A percentile compares a stretch with the other conserved stretches of the same genome.
phyloP scores from a whole-genome alignment of 805 yeast species.

The Lachancea cidri region DNA sequence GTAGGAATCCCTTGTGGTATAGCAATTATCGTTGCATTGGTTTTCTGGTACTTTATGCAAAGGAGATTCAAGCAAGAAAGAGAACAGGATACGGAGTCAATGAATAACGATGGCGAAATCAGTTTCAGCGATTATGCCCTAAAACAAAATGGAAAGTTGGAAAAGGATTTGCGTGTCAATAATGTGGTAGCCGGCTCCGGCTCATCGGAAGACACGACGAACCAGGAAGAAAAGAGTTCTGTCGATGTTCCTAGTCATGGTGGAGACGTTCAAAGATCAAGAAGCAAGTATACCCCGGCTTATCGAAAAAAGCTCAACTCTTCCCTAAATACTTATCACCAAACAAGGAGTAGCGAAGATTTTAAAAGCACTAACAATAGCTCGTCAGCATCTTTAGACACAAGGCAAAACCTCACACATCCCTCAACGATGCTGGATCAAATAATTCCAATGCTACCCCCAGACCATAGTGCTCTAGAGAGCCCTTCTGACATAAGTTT shows the following conservation, averaged over 20 bases:
- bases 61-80: constrained; percentile 37
- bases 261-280: constrained; percentile 2
- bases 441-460: constrained; percentile 20
- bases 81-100: constrained; percentile 32
- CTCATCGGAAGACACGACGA: constrained; percentile 16
- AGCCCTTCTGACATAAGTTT: constrained; percentile 4
- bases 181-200: constrained; percentile 13
- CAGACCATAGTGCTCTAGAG: constrained; percentile 7
- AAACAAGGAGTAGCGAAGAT: constrained; percentile 21
- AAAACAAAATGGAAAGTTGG: constrained; percentile 9
- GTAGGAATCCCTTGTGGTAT: constrained; percentile 47
- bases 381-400: constrained; percentile 12
- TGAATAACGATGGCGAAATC: constrained; percentile 35
- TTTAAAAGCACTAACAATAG: constrained; percentile 16
- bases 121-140: constrained; percentile 29
- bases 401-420: constrained; percentile 13
- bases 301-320: constrained; percentile 33
- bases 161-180: constrained; percentile 4
- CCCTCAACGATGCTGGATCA: constrained; percentile 18
- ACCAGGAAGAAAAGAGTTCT: constrained; percentile 10
- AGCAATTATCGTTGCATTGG: constrained; percentile 32
- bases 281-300: constrained; percentile 33
- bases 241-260: constrained; percentile 1
- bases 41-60: constrained; percentile 38
- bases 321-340: constrained; percentile 17